phyloP scores from a whole-genome alignment of 2,329 filamentous ascomycete species.

The Talaromyces sp. region DNA sequence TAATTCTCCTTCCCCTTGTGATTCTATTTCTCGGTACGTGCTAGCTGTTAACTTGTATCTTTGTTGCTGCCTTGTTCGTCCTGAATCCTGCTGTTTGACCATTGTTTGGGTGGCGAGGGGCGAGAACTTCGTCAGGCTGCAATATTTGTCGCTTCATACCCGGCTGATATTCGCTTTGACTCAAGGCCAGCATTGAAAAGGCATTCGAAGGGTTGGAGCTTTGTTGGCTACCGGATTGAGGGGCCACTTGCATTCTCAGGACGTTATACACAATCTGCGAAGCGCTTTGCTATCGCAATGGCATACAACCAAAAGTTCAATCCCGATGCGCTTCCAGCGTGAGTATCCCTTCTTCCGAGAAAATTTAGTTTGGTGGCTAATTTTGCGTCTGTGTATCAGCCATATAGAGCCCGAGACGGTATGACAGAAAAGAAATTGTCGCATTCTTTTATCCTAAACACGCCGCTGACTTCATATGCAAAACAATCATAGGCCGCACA shows the following conservation, averaged over 20 bases:
- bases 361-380: background rate
- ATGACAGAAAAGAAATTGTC: constrained; percentile 1
- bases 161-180: background rate
- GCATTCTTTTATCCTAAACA: constrained; percentile 45
- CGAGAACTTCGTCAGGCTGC: background rate
- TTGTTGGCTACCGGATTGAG: background rate
- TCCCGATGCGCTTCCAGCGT: constrained; percentile 90
- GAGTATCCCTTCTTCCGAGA: constrained; percentile 15
- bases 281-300: constrained; percentile 52
- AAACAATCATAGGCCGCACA: constrained; percentile 5
- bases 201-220: background rate
- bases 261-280: background rate
- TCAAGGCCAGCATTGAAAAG: background rate
- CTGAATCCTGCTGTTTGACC: background rate
- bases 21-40: background rate
- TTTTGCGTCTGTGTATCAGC: constrained; percentile 11
- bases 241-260: background rate
- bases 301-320: constrained; percentile 93
- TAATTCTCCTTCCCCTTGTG: background rate
- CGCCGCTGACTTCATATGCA: constrained; percentile 41
- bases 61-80: background rate
- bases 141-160: background rate
- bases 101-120: background rate
- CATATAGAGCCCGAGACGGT: constrained; percentile 12
- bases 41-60: background rate